Conservation (phyloP, 495 filamentous ascomycete genomes). For the Hypoxylon perforatum region DNA sequence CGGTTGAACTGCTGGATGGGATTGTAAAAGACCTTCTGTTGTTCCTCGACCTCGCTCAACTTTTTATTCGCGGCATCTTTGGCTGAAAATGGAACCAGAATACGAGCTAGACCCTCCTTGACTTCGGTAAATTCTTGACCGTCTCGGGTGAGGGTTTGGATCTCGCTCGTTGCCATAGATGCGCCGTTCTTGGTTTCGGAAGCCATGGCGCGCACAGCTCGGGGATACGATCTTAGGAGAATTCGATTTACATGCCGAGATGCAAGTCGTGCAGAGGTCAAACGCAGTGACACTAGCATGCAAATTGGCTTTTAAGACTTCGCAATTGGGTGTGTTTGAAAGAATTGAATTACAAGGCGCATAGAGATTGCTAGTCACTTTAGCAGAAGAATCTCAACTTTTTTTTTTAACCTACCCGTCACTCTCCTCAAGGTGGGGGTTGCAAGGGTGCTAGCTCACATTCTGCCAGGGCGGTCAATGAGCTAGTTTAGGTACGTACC, state of each 20-base stretch:
- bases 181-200: constrained; percentile 23
- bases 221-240: constrained; percentile 10
- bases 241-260: constrained; percentile 32
- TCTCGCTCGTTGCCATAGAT: constrained; percentile 42
- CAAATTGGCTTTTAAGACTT: constrained; percentile 10
- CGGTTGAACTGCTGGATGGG: constrained; percentile 99
- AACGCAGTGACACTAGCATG: constrained; percentile 24
- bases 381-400: too few relatives aligned
- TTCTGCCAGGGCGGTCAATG: not conserved
- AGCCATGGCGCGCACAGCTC: constrained; percentile 38
- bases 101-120: constrained; percentile 59
- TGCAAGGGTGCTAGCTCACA: not conserved
- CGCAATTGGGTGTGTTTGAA: not conserved
- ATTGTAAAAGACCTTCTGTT: constrained; percentile 95
- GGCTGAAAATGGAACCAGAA: constrained; percentile 53
- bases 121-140: constrained; percentile 55
- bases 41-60: constrained; percentile 49
- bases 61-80: constrained; percentile 41
- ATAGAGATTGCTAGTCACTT: not conserved
- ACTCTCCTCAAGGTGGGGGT: too few relatives aligned
- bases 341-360: not conserved
- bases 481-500: not conserved
- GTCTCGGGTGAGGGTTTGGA: constrained; percentile 50
- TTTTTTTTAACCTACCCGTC: too few relatives aligned
- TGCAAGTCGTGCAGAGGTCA: not conserved